phyloP scores from a whole-genome alignment of 108 stramenopile genomes.

The Seminavis robusta region DNA sequence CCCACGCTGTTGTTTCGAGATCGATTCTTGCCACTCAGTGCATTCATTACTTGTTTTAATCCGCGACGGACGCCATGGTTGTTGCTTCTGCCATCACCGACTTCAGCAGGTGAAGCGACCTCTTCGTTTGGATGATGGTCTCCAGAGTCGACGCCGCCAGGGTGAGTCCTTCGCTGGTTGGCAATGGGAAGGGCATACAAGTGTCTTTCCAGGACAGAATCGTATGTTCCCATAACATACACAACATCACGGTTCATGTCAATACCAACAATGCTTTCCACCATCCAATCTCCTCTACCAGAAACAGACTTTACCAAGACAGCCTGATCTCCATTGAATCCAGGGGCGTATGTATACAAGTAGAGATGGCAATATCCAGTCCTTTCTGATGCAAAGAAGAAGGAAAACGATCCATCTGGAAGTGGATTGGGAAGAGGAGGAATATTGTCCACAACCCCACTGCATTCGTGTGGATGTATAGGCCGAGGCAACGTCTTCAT shows the following conservation, averaged over 20 bases:
- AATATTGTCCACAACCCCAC: conserved; percentile 1
- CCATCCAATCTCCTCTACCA: conserved; percentile 73
- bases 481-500: conserved; percentile 49
- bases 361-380: conserved; percentile 84
- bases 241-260: conserved; percentile 65
- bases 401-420: conserved; percentile 66
- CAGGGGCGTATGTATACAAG: conserved; percentile 76
- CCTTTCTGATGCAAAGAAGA: conserved; percentile 82
- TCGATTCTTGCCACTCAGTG: conserved; percentile 12
- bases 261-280: conserved; percentile 74
- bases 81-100: neutral
- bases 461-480: conserved; percentile 52
- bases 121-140: neutral
- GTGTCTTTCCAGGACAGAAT: conserved; percentile 78
- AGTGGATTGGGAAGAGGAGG: conserved; percentile 39
- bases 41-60: conserved; percentile 54
- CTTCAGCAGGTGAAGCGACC: neutral
- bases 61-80: conserved; percentile 44
- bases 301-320: conserved; percentile 55
- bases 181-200: conserved; percentile 70
- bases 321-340: conserved; percentile 42
- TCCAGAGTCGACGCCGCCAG: no score
- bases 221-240: conserved; percentile 79
- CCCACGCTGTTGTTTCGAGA: neutral
- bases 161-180: neutral